Conservation (phyloP, 257 asterid species). For the Solanum peruvianum region DNA sequence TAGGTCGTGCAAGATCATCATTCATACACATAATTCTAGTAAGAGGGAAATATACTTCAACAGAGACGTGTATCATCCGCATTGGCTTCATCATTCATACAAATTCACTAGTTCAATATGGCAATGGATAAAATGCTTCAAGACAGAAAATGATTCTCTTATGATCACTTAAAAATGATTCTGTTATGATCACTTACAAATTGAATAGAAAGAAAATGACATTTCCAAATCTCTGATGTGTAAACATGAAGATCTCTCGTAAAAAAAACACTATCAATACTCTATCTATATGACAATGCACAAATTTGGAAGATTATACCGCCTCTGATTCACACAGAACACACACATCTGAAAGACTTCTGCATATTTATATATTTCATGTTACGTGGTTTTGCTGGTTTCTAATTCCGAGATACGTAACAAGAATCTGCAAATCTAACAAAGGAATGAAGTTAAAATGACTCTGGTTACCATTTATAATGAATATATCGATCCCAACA, state of each 20-base stretch:
- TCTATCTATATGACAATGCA: background rate
- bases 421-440: background rate
- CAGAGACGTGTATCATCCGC: background rate
- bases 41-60: background rate
- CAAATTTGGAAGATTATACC: background rate
- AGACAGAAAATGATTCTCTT: background rate
- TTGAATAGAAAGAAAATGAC: too few relatives aligned
- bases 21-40: background rate
- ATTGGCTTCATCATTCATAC: background rate
- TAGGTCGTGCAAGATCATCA: too few relatives aligned
- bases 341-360: background rate
- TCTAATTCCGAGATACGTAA: background rate
- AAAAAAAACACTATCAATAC: background rate
- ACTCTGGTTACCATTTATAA: background rate
- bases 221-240: background rate
- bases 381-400: background rate
- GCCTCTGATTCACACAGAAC: background rate
- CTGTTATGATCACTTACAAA: background rate
- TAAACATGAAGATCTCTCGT: background rate
- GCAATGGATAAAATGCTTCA: background rate
- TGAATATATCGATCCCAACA: background rate
- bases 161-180: background rate
- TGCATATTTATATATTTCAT: background rate
- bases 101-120: background rate
- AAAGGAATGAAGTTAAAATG: background rate